phyloP scores from a whole-genome alignment of 1,284 basidiomycete genomes.

The Naganishia sp. region DNA sequence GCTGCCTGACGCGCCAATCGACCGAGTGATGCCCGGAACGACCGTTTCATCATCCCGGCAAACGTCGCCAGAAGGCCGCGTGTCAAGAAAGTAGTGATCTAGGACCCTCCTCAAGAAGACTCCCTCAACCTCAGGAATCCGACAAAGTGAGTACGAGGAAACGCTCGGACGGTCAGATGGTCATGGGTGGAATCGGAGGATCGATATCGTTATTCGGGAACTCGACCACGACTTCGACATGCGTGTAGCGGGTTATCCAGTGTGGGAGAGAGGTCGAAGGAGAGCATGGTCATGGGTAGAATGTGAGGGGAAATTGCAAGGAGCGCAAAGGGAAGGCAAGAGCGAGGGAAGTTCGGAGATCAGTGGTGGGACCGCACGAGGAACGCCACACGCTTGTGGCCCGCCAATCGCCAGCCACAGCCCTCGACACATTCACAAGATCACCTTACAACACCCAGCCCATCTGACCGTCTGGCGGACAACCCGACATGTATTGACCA shows the following conservation, averaged over 20 bases:
- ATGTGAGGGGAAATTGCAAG: not conserved
- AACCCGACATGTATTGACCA: not conserved
- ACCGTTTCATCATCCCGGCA: slow-evolving; percentile 5
- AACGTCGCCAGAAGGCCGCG: slow-evolving; percentile 1
- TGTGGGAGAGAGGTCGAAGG: not conserved
- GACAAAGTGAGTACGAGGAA: slow-evolving; percentile 21
- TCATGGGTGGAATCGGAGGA: not conserved
- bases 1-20: not conserved
- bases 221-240: not conserved
- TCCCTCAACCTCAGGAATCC: slow-evolving; percentile 29
- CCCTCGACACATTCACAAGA: too few species aligned
- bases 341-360: too few species aligned
- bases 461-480: not conserved
- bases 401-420: not conserved
- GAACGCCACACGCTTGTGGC: not conserved
- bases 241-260: not conserved
- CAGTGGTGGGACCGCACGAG: too few species aligned
- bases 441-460: too few species aligned
- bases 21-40: not conserved
- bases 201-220: not conserved
- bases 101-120: slow-evolving; percentile 25
- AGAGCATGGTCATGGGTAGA: not conserved
- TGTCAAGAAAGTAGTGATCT: slow-evolving; percentile 5
- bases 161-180: slow-evolving; percentile 1
- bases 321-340: too few species aligned